Percentiles rank a stretch among this genome's conserved stretches.
Evolutionary conservation across 2,329 filamentous ascomycete genomes (phyloP).

Genomic region (Dothiorella sarmentorum): DNA sequence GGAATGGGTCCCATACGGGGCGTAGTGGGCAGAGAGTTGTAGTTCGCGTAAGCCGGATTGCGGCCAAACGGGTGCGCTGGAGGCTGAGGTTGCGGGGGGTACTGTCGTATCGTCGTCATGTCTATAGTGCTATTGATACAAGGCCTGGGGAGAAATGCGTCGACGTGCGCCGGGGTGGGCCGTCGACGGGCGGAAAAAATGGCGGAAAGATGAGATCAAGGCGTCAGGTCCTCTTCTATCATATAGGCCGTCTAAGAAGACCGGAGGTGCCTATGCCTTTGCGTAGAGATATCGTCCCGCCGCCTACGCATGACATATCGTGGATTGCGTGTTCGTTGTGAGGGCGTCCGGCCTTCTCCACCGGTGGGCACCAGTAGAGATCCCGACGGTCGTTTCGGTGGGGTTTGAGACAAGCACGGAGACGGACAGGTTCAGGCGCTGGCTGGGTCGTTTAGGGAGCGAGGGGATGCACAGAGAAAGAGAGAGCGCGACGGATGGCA

Average conservation of each 20-base stretch:
- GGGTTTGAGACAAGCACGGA: slow-evolving; percentile 7
- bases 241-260: slow-evolving; percentile 35
- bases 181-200: neutral
- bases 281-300: slow-evolving; percentile 38
- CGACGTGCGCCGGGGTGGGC: neutral
- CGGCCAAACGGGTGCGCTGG: slow-evolving; percentile 24
- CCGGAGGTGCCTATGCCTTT: slow-evolving; percentile 43
- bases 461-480: neutral
- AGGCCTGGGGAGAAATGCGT: neutral
- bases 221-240: slow-evolving; percentile 18
- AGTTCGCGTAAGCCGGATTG: slow-evolving; percentile 25
- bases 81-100: slow-evolving; percentile 33
- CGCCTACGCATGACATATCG: slow-evolving; percentile 39
- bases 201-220: slow-evolving; percentile 18
- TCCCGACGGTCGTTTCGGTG: slow-evolving; percentile 1
- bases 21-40: slow-evolving; percentile 26
- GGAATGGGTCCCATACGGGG: neutral
- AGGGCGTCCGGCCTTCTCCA: slow-evolving; percentile 10
- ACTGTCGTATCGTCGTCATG: slow-evolving; percentile 40
- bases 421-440: neutral
- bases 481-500: neutral
- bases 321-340: slow-evolving; percentile 18
- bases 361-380: slow-evolving; percentile 17
- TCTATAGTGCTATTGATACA: slow-evolving; percentile 21
- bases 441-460: neutral